These are phyloP conservation scores for Ophiostoma novo-ulmi DNA, from an alignment of 2,329 filamentous ascomycete species.

Conservation along the genomic window DNA sequence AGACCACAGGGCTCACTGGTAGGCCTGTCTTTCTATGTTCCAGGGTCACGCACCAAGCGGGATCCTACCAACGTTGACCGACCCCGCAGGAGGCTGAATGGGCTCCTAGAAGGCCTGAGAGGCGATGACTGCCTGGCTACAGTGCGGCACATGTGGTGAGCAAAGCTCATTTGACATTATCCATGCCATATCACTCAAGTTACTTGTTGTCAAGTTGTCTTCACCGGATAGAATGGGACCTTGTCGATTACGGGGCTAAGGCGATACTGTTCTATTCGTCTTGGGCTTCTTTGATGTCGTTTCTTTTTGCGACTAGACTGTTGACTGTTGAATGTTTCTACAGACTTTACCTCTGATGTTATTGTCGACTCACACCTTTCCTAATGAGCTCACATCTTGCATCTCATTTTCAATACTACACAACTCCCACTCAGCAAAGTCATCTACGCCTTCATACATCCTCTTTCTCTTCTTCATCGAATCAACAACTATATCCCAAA, in stretches of 20 bases:
- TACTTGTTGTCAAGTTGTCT: neutral
- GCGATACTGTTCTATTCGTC: neutral
- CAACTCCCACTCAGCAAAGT: neutral
- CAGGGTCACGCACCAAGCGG: neutral
- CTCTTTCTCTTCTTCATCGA: neutral
- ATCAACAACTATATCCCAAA: neutral
- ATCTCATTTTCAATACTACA: neutral
- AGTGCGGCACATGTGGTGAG: neutral
- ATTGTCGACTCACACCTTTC: neutral
- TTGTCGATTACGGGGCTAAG: neutral
- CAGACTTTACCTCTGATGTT: neutral
- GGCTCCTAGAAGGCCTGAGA: neutral
- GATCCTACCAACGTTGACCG: neutral
- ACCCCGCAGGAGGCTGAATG: conserved; percentile 3
- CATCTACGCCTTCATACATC: neutral
- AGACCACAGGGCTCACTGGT: neutral
- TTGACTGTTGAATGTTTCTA: neutral
- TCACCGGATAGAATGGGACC: neutral
- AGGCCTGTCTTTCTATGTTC: neutral
- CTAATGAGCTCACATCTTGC: neutral
- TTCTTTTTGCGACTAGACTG: neutral
- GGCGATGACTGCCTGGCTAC: neutral
- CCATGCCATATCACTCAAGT: neutral
- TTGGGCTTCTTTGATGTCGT: neutral
- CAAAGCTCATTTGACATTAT: neutral